A percentile compares a stretch with the other conserved stretches of the same genome.
Conservation (phyloP, 106 monocot species). For the Xerophyta viscosa region DNA sequence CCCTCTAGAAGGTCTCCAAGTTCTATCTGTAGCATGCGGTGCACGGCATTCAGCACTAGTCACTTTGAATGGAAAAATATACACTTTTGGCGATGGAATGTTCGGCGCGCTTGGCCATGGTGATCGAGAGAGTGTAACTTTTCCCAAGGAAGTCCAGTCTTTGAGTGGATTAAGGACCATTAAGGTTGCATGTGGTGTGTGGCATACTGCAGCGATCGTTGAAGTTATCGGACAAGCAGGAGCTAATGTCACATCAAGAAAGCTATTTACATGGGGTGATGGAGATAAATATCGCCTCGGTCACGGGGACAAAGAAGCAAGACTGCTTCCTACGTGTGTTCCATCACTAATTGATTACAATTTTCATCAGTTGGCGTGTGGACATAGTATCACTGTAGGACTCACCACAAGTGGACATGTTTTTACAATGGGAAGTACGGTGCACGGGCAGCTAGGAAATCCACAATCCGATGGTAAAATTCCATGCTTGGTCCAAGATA, state of each 20-base stretch:
- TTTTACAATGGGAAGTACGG: conserved; percentile 67
- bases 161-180: conserved; percentile 39
- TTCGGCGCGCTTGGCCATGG: conserved; percentile 83
- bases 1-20: conserved; percentile 52
- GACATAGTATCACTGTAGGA: conserved; percentile 54
- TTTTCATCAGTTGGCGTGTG: conserved; percentile 73
- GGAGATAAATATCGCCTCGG: conserved; percentile 67
- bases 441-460: conserved; percentile 61
- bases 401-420: conserved; percentile 64
- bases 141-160: conserved; percentile 56
- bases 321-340: conserved; percentile 53
- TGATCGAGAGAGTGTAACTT: conserved; percentile 38
- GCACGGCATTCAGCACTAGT: conserved; percentile 72
- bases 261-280: conserved; percentile 85
- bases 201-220: conserved; percentile 78
- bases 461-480: conserved; percentile 55
- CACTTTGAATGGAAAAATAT: conserved; percentile 53
- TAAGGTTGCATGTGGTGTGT: conserved; percentile 69
- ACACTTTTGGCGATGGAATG: conserved; percentile 74
- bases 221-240: conserved; percentile 43
- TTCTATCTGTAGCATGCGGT: conserved; percentile 58
- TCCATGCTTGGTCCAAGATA: conserved; percentile 64
- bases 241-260: conserved; percentile 38
- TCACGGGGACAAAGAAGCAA: conserved; percentile 65
- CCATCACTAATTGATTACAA: conserved; percentile 57